Evolutionary conservation across 345 rosid species (phyloP).

Genomic region (Eutrema japonicum): DNA sequence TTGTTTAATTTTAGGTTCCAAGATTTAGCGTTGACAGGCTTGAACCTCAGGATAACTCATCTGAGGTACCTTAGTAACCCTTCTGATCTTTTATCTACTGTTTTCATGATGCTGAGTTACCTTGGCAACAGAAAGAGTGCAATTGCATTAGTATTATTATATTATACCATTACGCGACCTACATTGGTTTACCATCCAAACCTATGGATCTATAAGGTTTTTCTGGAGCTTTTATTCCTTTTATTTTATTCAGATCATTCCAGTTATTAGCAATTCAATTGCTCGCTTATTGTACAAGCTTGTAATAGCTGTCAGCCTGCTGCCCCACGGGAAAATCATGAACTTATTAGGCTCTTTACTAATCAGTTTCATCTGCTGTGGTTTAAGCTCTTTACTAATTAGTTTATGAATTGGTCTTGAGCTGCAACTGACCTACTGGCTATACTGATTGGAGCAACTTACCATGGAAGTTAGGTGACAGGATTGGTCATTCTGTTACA

Average conservation of each 20-base stretch:
- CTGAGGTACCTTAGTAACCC: constrained; percentile 56
- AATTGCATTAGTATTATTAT: neutral
- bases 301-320: no score
- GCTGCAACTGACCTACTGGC: constrained; percentile 1
- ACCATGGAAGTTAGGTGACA: neutral
- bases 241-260: neutral
- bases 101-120: constrained; percentile 10
- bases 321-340: no score
- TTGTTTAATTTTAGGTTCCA: constrained; percentile 60
- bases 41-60: constrained; percentile 57
- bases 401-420: neutral
- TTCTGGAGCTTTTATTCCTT: neutral
- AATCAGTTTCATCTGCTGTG: constrained; percentile 4
- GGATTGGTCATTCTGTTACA: neutral
- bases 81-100: neutral
- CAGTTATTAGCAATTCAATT: neutral
- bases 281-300: neutral
- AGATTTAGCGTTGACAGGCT: constrained; percentile 48
- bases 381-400: constrained; percentile 5
- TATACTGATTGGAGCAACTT: neutral
- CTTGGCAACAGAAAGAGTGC: neutral
- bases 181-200: neutral
- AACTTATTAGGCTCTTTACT: no score
- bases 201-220: neutral
- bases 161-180: neutral